phyloP scores from a whole-genome alignment of 148 eudicot genomes.

The Salicornia ramosissima region DNA sequence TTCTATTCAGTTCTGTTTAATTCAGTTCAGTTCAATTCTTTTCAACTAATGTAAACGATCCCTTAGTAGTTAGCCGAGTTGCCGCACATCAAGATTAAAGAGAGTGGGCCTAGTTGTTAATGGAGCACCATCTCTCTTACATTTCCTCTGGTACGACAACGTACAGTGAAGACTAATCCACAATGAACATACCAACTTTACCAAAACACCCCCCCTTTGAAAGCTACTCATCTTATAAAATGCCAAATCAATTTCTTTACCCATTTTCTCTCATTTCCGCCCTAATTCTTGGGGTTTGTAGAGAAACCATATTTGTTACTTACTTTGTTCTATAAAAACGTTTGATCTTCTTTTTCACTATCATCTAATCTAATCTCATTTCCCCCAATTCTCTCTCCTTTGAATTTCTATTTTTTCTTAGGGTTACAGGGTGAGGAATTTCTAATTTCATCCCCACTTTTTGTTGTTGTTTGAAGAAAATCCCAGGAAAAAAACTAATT shows the following conservation, averaged over 20 bases:
- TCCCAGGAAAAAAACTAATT: background rate
- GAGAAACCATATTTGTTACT: conserved; percentile 25
- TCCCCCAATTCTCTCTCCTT: conserved; percentile 15
- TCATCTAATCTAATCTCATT: no score
- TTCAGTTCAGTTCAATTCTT: no score
- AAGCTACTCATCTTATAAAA: conserved; percentile 17
- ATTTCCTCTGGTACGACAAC: background rate
- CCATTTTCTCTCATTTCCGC: conserved; percentile 14
- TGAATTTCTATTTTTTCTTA: background rate
- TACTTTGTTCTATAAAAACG: background rate
- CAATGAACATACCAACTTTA: background rate
- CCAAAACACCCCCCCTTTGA: conserved; percentile 8
- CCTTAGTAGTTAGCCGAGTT: background rate
- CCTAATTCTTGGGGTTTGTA: conserved; percentile 29
- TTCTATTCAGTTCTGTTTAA: no score
- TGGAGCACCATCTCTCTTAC: background rate
- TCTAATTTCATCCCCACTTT: background rate
- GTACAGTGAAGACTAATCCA: background rate
- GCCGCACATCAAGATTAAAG: no score
- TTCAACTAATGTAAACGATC: no score
- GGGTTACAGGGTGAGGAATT: conserved; percentile 35
- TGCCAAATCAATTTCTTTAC: background rate
- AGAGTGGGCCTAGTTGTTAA: conserved; percentile 2
- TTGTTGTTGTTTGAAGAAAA: background rate
- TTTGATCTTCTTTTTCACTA: background rate